A percentile compares a stretch with the other conserved stretches of the same genome.
These are phyloP conservation scores for Theileria parva DNA, from an alignment of 169 alveolate species.

Conservation along the genomic window DNA sequence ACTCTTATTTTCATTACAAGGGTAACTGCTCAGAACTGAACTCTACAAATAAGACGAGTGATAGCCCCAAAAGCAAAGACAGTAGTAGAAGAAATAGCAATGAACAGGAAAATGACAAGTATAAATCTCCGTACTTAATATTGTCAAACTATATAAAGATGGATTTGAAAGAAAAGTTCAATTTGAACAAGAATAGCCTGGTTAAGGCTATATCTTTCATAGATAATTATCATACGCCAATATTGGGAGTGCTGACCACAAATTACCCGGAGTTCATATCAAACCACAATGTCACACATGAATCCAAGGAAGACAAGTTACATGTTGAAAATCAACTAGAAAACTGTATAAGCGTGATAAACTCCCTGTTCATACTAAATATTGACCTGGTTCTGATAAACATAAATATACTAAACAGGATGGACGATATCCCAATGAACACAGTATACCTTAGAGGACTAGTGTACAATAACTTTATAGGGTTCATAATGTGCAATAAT, in stretches of 20 bases:
- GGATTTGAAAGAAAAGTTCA: conserved; percentile 1
- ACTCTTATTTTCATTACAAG: not conserved
- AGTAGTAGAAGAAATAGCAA: not conserved
- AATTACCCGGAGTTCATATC: not conserved
- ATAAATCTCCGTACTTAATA: not conserved
- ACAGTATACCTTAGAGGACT: conserved; percentile 17
- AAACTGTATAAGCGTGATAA: not conserved
- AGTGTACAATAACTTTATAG: conserved; percentile 13
- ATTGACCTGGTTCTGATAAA: conserved; percentile 1
- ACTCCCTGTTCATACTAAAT: conserved; percentile 3
- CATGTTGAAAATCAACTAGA: conserved; percentile 31
- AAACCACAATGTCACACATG: conserved; percentile 10
- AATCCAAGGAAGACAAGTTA: not conserved
- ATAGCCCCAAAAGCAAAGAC: not conserved
- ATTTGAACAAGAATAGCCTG: not conserved
- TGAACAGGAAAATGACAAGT: not conserved
- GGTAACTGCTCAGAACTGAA: not conserved
- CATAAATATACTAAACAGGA: conserved; percentile 25
- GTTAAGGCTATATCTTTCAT: not conserved
- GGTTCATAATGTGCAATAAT: conserved; percentile 17
- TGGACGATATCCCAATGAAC: conserved; percentile 39
- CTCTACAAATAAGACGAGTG: not conserved
- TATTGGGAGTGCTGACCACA: not conserved
- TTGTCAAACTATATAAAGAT: not conserved
- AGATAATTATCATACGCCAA: not conserved